Evolutionary conservation across 257 asterid species (phyloP).

Genomic region (Solanum medicagineum): DNA sequence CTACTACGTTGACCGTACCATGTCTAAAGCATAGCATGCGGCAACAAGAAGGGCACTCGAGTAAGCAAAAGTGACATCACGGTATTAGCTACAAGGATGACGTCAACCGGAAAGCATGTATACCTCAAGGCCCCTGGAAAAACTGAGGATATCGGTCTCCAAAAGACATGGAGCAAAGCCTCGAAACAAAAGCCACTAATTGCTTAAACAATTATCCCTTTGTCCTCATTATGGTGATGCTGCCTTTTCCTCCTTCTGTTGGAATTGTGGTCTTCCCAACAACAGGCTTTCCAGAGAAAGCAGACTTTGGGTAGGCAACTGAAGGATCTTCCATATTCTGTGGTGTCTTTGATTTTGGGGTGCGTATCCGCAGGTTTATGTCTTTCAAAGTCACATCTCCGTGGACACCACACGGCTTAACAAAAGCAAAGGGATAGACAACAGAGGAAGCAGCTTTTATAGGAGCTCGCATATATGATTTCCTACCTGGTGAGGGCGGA

Average conservation of each 20-base stretch:
- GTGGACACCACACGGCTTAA: conserved; percentile 68
- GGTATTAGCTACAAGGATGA: background rate
- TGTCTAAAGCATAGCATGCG: background rate
- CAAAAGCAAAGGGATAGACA: conserved; percentile 62
- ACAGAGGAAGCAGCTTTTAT: conserved; percentile 48
- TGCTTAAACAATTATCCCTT: conserved; percentile 32
- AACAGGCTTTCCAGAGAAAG: conserved; percentile 89
- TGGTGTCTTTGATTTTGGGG: conserved; percentile 44
- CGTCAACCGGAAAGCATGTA: conserved; percentile 7
- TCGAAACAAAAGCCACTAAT: background rate
- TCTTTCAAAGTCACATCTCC: conserved; percentile 85
- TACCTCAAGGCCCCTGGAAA: background rate
- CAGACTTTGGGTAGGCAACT: conserved; percentile 52
- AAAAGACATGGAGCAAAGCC: background rate
- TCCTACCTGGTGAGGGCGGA: conserved; percentile 41
- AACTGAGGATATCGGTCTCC: background rate
- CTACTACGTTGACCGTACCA: conserved; percentile 1
- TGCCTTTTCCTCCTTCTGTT: conserved; percentile 81
- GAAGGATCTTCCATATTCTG: conserved; percentile 30
- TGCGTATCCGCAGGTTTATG: conserved; percentile 59
- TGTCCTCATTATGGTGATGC: conserved; percentile 84
- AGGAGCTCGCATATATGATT: conserved; percentile 57
- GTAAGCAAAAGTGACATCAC: background rate
- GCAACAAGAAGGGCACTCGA: background rate
- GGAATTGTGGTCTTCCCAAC: conserved; percentile 84